A percentile compares a stretch with the other conserved stretches of the same genome.
These are phyloP conservation scores for Whalleya microplaca DNA, from an alignment of 2,329 filamentous ascomycete genomes.

Conservation along the genomic window DNA sequence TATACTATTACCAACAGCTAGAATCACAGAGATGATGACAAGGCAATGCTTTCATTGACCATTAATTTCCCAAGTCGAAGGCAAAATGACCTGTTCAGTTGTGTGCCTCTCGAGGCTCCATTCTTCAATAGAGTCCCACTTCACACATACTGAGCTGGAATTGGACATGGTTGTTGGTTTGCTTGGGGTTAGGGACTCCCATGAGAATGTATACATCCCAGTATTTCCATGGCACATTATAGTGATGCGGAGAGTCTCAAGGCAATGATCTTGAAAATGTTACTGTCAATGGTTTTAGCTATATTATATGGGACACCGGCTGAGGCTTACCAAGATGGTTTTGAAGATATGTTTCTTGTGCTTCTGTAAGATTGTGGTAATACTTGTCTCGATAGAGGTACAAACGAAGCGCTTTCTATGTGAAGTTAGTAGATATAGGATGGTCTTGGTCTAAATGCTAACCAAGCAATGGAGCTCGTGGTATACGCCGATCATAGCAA, in stretches of 20 bases:
- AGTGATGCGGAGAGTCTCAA: conserved; percentile 13
- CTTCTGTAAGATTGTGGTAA: conserved; percentile 14
- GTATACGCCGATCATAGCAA: conserved; percentile 2
- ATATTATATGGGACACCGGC: not conserved
- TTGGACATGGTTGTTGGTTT: conserved; percentile 11
- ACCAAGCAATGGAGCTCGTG: conserved; percentile 7
- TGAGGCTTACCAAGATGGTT: conserved; percentile 11
- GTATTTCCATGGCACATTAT: conserved; percentile 21
- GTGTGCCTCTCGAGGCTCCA: conserved; percentile 4
- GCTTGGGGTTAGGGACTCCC: conserved; percentile 5
- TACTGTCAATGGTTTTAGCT: not conserved
- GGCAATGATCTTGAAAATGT: conserved; percentile 15
- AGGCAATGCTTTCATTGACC: too few species aligned
- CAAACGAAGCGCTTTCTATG: conserved; percentile 16
- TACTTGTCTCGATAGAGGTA: conserved; percentile 15
- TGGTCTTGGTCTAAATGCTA: not conserved
- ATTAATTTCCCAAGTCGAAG: not conserved
- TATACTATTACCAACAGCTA: too few species aligned
- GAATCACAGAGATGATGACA: too few species aligned
- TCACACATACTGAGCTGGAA: conserved; percentile 10
- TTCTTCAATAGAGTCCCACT: conserved; percentile 20
- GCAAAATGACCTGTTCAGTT: not conserved
- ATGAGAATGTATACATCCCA: conserved; percentile 11
- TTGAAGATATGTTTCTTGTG: conserved; percentile 10
- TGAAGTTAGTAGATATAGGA: not conserved